Base-by-base conservation (phyloP, 78 protist genomes). In the Cyanophora paradoxa region DNA sequence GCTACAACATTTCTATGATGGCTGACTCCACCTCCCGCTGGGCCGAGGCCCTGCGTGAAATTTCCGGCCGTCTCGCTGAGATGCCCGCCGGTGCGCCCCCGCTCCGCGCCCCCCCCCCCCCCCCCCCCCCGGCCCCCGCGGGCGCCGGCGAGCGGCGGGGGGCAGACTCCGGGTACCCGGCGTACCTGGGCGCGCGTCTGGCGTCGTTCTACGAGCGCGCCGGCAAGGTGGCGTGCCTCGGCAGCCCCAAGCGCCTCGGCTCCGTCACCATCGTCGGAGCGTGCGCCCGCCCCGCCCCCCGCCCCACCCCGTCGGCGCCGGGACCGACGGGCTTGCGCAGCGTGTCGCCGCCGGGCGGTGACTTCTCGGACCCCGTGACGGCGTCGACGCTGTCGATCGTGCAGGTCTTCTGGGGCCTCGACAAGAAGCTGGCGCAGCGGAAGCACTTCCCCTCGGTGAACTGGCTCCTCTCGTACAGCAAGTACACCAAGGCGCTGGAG, bases 311-410 rank as follows among this genome's bases (percentile, higher is more conserved):
- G 48, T 42, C 48, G 6, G 6, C 10, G 22, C 48, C n/a, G n/a
- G n/a, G n/a, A n/a, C n/a, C n/a, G n/a, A n/a, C 72, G 82, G n/a
- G n/a, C n/a, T n/a, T n/a, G n/a, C n/a, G n/a, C n/a, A n/a, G n/a
- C 70, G 99, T 98, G 52, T 95, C 99, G 10, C 99, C 99, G 6
- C 99, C 99, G 30, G 99, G 99, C 13, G 99, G 99, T 74, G 99
- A 98, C 82, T 96, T 97, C 79, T 79, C 99, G 0, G 99, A 97
- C 70, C 99, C 99, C 34, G 99, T 98, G 14, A 92, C 98, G 39
- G 41, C 96, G 6, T 90, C 99, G 71, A 98, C 99, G 10, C 89
- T 98, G 28, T 90, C 86, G 73, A 97, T 98, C 48, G 99, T 98
- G 30, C 99, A 97, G 86, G 97, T 92, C 50, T 98, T 98, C 89